Percentiles rank a stretch among this genome's conserved stretches.
Evolutionary conservation across 441 rosid species (phyloP).

Genomic region (Jatropha multifida): DNA sequence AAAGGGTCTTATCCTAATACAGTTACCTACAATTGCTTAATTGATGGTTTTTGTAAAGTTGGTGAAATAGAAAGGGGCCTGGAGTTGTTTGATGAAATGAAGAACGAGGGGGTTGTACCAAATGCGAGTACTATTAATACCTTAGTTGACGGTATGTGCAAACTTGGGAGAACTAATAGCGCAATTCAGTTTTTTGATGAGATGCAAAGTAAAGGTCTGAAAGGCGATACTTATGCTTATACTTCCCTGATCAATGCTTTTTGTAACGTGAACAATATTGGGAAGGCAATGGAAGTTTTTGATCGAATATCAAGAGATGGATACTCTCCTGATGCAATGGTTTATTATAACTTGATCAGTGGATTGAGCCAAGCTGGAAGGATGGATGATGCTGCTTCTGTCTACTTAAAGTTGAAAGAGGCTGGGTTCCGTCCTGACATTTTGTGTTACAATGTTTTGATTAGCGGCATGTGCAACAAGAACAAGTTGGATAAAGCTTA

Average conservation of each 20-base stretch:
- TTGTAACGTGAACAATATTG: constrained; percentile 56
- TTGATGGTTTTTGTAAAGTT: constrained; percentile 64
- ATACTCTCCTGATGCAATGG: constrained; percentile 51
- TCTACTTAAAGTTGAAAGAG: constrained; percentile 49
- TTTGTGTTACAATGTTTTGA: constrained; percentile 61
- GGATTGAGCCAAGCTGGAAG: constrained; percentile 65
- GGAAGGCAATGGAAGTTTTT: constrained; percentile 58
- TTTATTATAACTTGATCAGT: constrained; percentile 58
- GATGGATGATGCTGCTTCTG: constrained; percentile 51
- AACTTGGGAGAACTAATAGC: constrained; percentile 48
- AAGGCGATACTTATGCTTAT: constrained; percentile 48
- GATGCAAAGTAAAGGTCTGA: constrained; percentile 52
- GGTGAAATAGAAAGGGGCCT: constrained; percentile 58
- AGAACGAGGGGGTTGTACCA: constrained; percentile 42
- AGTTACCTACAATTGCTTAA: constrained; percentile 70
- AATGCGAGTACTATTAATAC: constrained; percentile 55
- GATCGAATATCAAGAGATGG: constrained; percentile 48
- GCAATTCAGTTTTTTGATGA: constrained; percentile 51
- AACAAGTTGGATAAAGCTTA: constrained; percentile 50
- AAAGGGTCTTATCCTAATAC: constrained; percentile 42
- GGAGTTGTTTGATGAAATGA: constrained; percentile 61
- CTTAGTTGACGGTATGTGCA: constrained; percentile 71
- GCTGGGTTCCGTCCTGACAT: constrained; percentile 58
- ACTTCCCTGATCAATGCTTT: constrained; percentile 55
- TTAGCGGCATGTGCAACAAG: constrained; percentile 57